phyloP scores from a whole-genome alignment of 2,329 filamentous ascomycete genomes.

The Penicillium fuscoglaucum region DNA sequence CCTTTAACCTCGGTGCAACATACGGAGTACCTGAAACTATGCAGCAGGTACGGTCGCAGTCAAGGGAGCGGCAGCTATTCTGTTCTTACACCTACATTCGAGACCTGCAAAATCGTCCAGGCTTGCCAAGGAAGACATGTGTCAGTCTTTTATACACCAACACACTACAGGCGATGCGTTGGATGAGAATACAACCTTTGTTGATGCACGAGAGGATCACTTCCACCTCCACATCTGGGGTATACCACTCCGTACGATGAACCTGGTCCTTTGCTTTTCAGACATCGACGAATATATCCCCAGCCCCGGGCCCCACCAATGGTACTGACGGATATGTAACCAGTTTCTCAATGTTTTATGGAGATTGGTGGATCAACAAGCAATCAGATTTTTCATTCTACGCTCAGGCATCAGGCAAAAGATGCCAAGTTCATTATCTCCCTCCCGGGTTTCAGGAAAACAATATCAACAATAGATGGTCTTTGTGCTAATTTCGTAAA shows the following conservation, averaged over 20 bases:
- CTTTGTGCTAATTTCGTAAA: constrained; percentile 1
- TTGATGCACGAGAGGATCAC: neutral
- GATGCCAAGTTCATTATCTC: neutral
- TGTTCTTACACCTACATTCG: neutral
- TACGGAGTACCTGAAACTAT: neutral
- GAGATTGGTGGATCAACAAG: neutral
- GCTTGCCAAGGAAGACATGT: neutral
- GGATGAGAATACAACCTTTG: neutral
- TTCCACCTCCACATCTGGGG: neutral
- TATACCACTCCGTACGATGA: neutral
- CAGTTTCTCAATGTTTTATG: neutral
- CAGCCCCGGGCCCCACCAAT: neutral
- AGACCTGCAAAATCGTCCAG: neutral
- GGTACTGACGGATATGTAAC: constrained; percentile 1
- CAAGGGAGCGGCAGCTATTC: neutral
- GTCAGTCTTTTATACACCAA: neutral
- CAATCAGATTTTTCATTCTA: neutral
- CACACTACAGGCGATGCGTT: neutral
- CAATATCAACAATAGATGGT: neutral
- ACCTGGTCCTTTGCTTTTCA: neutral
- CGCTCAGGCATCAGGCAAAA: neutral
- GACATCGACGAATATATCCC: neutral
- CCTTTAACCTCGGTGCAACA: neutral
- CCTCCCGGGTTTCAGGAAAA: neutral
- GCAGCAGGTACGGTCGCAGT: neutral